A percentile compares a stretch with the other conserved stretches of the same genome.
These are phyloP conservation scores for Hericium rajendrae DNA, from an alignment of 768 basidiomycete species.

Conservation along the genomic window DNA sequence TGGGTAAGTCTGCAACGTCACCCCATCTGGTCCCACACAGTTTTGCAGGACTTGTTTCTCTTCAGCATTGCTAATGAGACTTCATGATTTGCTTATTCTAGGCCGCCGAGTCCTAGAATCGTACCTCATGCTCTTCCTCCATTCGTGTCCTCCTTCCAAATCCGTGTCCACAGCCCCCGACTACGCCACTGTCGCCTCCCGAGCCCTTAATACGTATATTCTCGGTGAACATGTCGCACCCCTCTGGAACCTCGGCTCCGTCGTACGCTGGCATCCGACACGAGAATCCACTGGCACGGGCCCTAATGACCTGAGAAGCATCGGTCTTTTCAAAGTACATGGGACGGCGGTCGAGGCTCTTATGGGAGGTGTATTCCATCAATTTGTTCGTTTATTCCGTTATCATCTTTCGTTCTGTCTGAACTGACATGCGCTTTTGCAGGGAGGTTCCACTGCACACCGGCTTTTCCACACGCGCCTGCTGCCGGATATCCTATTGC, in stretches of 20 bases:
- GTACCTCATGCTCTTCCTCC: slow-evolving; percentile 65
- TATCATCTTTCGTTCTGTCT: background rate
- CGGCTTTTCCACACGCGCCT: slow-evolving; percentile 33
- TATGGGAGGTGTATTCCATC: slow-evolving; percentile 67
- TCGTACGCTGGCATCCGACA: slow-evolving; percentile 50
- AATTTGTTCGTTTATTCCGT: slow-evolving; percentile 44
- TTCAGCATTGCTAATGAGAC: too few relatives aligned
- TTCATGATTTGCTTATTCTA: slow-evolving; percentile 17
- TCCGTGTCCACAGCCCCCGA: slow-evolving; percentile 37
- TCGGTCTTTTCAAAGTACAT: slow-evolving; percentile 69
- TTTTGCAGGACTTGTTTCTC: background rate
- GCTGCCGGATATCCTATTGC: slow-evolving; percentile 26
- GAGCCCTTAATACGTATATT: slow-evolving; percentile 56
- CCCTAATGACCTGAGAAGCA: slow-evolving; percentile 34
- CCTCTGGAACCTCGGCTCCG: slow-evolving; percentile 63
- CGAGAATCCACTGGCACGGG: slow-evolving; percentile 17
- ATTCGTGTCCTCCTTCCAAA: slow-evolving; percentile 34
- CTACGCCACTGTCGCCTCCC: slow-evolving; percentile 45
- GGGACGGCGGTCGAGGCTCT: slow-evolving; percentile 71
- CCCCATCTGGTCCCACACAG: background rate
- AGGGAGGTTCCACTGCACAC: slow-evolving; percentile 32
- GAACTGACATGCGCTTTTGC: background rate
- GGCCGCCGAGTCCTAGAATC: slow-evolving; percentile 72
- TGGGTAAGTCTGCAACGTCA: slow-evolving; percentile 41
- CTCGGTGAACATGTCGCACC: slow-evolving; percentile 69